These are phyloP conservation scores for Trifolium pratense DNA, from an alignment of 306 rosid genomes.

Conservation along the genomic window DNA sequence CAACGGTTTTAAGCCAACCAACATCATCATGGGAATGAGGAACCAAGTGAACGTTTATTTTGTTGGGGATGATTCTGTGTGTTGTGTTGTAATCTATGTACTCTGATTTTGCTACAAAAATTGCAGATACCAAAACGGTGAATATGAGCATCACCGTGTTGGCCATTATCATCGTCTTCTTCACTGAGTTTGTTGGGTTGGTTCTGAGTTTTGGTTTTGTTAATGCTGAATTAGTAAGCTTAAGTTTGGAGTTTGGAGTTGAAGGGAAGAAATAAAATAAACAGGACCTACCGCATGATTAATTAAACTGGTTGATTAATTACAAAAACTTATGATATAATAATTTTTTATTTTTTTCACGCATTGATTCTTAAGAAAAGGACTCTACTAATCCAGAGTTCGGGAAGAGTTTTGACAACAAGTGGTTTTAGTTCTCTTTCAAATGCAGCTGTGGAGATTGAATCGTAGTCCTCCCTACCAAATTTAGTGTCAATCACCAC, in stretches of 20 bases:
- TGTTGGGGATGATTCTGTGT: constrained; percentile 51
- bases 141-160: constrained; percentile 34
- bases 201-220: not conserved
- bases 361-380: no score
- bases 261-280: constrained; percentile 23
- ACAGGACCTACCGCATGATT: not conserved
- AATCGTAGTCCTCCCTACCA: no score
- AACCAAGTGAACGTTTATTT: constrained; percentile 73
- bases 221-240: constrained; percentile 16
- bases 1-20: constrained; percentile 91
- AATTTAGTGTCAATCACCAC: no score
- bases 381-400: no score
- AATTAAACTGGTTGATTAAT: not conserved
- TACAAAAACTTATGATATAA: no score
- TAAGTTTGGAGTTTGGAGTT: constrained; percentile 19
- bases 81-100: constrained; percentile 73
- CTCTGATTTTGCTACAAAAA: constrained; percentile 48
- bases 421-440: no score
- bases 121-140: constrained; percentile 37
- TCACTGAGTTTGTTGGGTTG: not conserved
- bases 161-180: constrained; percentile 34
- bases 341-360: no score
- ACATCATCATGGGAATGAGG: constrained; percentile 94
- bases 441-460: no score
- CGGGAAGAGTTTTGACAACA: no score